Evolutionary conservation across 305 asterid species (phyloP).

Genomic region (Nicotiana rustica): DNA sequence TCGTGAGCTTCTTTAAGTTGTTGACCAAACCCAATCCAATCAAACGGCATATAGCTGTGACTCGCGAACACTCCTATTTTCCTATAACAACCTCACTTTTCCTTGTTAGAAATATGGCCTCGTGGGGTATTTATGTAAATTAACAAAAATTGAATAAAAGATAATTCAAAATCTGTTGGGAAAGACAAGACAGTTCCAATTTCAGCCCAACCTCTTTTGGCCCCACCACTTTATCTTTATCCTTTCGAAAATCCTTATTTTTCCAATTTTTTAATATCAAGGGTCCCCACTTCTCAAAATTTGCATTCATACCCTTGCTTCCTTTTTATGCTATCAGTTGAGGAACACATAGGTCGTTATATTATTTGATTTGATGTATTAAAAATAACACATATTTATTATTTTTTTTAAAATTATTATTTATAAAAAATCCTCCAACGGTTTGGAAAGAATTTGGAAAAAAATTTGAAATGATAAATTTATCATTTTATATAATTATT

Average conservation of each 20-base stretch:
- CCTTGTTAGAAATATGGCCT: not conserved
- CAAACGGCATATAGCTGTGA: constrained; percentile 38
- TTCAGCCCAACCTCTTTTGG: constrained; percentile 39
- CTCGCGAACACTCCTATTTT: not conserved
- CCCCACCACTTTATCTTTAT: constrained; percentile 32
- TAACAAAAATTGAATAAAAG: not conserved
- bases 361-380: too few relatives aligned
- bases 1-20: constrained; percentile 29
- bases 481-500: too few relatives aligned
- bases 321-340: not conserved
- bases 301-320: constrained; percentile 20
- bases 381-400: too few relatives aligned
- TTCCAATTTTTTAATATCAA: not conserved
- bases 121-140: not conserved
- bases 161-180: constrained; percentile 9
- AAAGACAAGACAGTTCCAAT: constrained; percentile 32
- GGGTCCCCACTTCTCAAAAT: not conserved
- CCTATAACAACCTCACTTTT: constrained; percentile 7
- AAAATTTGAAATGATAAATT: too few relatives aligned
- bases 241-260: not conserved
- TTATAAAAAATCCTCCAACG: too few relatives aligned
- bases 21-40: constrained; percentile 36
- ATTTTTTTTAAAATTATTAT: too few relatives aligned
- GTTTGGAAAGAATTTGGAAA: too few relatives aligned
- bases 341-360: too few relatives aligned